Percentiles rank a stretch among this genome's conserved stretches.
phyloP scores from a whole-genome alignment of 2,329 filamentous ascomycete genomes.

The Chaetomium globosum region DNA sequence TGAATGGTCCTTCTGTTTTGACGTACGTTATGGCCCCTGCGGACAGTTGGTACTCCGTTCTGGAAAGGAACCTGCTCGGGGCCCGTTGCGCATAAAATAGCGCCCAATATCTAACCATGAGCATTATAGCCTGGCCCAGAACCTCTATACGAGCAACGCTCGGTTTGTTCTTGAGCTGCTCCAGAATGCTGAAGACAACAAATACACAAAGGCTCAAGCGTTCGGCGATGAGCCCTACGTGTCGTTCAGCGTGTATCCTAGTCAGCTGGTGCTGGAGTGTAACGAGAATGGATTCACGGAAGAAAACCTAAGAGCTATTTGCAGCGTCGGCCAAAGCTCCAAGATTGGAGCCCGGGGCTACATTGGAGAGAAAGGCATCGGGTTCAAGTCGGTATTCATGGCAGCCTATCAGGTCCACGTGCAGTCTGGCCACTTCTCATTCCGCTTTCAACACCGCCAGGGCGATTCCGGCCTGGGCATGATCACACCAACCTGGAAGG shows the following conservation, averaged over 20 bases:
- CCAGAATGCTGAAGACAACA: conserved; percentile 57
- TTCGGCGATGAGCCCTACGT: conserved; percentile 39
- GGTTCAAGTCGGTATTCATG: conserved; percentile 56
- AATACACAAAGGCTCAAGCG: conserved; percentile 29
- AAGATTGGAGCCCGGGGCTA: conserved; percentile 48
- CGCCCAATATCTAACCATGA: conserved; percentile 12
- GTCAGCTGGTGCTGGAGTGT: conserved; percentile 50
- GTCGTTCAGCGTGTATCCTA: conserved; percentile 43
- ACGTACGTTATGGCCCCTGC: conserved; percentile 17
- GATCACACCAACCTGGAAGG: conserved; percentile 50
- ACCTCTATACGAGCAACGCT: conserved; percentile 48
- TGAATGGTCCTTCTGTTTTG: conserved; percentile 19
- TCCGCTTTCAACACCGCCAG: conserved; percentile 47
- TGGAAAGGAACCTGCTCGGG: background rate
- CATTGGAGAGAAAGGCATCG: conserved; percentile 56
- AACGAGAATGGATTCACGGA: conserved; percentile 53
- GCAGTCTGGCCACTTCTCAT: conserved; percentile 49
- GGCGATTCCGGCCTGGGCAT: conserved; percentile 55
- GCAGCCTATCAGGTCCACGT: conserved; percentile 50
- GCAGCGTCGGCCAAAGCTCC: conserved; percentile 50
- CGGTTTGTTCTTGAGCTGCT: conserved; percentile 57
- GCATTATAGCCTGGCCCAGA: conserved; percentile 45
- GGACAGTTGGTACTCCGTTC: background rate
- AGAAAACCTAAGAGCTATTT: conserved; percentile 51
- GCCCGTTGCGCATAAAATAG: conserved; percentile 16